phyloP scores from a whole-genome alignment of 331 rosid genomes.

The Saraca asoca region DNA sequence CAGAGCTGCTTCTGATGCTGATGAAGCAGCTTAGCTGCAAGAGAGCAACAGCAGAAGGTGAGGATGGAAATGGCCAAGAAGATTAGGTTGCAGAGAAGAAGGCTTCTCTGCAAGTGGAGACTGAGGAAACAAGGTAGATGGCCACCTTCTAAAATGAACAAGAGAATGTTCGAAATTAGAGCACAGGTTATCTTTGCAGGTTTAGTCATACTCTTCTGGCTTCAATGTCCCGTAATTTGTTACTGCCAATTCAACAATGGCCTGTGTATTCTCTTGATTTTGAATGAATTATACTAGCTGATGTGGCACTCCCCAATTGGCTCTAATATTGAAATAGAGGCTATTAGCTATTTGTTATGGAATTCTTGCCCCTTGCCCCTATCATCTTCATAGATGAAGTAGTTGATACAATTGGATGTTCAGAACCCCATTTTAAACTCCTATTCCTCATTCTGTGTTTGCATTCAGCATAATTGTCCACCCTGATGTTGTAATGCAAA shows the following conservation, averaged over 20 bases:
- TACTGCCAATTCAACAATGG: neutral
- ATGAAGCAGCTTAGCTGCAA: no score
- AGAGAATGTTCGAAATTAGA: conserved; percentile 67
- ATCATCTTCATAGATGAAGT: neutral
- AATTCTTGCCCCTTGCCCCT: neutral
- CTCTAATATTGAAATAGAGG: conserved; percentile 10
- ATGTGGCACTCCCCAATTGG: neutral
- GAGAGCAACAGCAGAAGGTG: no score
- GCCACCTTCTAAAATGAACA: conserved; percentile 97
- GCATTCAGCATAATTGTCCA: no score
- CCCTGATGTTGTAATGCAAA: no score
- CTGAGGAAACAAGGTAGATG: conserved; percentile 89
- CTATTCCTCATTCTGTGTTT: no score
- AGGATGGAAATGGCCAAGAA: no score
- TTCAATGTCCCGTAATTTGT: neutral
- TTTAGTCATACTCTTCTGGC: conserved; percentile 20
- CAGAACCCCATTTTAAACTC: neutral
- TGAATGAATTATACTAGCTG: conserved; percentile 12
- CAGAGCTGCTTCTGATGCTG: no score
- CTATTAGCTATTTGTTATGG: neutral
- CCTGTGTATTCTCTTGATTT: conserved; percentile 21
- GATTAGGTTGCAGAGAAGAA: no score
- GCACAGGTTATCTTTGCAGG: conserved; percentile 39
- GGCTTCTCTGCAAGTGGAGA: no score
- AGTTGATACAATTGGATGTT: conserved; percentile 5